Evolutionary conservation across 371 early-diverging fungal genomes (phyloP), one percentile per base, ranked within the genome.

Genomic region (Mortierella sp.): DNA sequence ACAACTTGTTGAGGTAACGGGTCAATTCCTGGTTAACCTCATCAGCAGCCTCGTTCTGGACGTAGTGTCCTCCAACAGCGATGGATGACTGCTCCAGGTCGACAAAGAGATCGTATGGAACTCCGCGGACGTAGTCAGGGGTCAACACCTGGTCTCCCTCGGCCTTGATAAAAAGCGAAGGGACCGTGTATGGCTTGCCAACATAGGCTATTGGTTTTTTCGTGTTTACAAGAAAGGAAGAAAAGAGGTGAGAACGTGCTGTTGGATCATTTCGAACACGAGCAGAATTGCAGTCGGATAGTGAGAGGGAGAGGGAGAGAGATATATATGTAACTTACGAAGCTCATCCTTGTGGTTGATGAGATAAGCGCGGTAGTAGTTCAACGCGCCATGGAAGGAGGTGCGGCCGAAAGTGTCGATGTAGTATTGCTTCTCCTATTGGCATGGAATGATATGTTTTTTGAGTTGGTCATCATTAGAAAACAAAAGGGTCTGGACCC

Each of bases 371-470:
- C 81, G 81, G 54, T 77, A 77, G n/a, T 65, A 74, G 71, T 81
- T 76, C 68, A 73, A 46, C 5, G 54, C 74, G 4, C 81, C 81
- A 41, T 81, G 81, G 38, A 76, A 74, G 3, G 73, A 44, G 2
- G 76, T 68, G 4, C 58, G 49, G 6, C 68, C 32, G 43, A 12
- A 74, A 12, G 58, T 21, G 2, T 76, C 68, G 71, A 81, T 77
- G 58, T 81, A 81, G 41, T 60, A 81, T 18, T 77, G 43, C 65
- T 75, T 75, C 46, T 80, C 72, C 75, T 75, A 72, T 60, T 24
- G 54, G 29, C 35, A 35, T 51, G 21, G 21, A 49, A 21, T 5
- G 51, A 41, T 41, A 6, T 41, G 6, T 27, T 11, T 24, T n/a
- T 24, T 24, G 41, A 24, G 65, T 38, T 35, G 24, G 38, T 38